phyloP scores from a whole-genome alignment of 352 stramenopile species.

The Phytopythium boreale region DNA sequence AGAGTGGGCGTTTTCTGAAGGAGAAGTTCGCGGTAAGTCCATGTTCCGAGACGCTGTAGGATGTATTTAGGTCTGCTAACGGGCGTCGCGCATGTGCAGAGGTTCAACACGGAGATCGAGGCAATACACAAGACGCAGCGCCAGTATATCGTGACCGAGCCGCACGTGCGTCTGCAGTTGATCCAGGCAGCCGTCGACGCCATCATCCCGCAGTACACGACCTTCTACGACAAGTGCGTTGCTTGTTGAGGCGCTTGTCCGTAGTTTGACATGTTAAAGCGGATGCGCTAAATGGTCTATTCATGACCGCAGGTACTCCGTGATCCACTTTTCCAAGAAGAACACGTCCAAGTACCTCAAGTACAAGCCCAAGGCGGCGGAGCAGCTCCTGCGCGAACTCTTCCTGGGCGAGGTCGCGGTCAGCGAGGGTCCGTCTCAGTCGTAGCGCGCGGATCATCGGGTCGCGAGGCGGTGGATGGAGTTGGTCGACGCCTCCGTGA shows the following conservation, averaged over 20 bases:
- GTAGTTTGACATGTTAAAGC: too few relatives aligned
- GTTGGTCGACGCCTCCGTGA: slow-evolving; percentile 79
- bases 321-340: slow-evolving; percentile 91
- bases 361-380: slow-evolving; percentile 80
- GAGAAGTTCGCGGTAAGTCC: slow-evolving; percentile 83
- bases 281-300: not conserved
- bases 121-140: slow-evolving; percentile 66
- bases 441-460: slow-evolving; percentile 16
- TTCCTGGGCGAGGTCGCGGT: slow-evolving; percentile 50
- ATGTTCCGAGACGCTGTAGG: not conserved
- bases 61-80: not conserved
- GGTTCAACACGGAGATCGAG: slow-evolving; percentile 73
- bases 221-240: slow-evolving; percentile 89
- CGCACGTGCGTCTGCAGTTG: slow-evolving; percentile 77
- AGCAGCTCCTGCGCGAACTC: slow-evolving; percentile 79
- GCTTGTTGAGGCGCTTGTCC: too few relatives aligned
- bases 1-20: slow-evolving; percentile 90
- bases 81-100: slow-evolving; percentile 19
- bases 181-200: slow-evolving; percentile 80
- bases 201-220: slow-evolving; percentile 88
- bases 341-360: slow-evolving; percentile 89
- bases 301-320: slow-evolving; percentile 65
- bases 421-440: not conserved
- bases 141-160: slow-evolving; percentile 84
- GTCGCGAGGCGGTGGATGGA: slow-evolving; percentile 50